Conservation (phyloP, 768 basidiomycete species). For the Collybiopsis confluens region DNA sequence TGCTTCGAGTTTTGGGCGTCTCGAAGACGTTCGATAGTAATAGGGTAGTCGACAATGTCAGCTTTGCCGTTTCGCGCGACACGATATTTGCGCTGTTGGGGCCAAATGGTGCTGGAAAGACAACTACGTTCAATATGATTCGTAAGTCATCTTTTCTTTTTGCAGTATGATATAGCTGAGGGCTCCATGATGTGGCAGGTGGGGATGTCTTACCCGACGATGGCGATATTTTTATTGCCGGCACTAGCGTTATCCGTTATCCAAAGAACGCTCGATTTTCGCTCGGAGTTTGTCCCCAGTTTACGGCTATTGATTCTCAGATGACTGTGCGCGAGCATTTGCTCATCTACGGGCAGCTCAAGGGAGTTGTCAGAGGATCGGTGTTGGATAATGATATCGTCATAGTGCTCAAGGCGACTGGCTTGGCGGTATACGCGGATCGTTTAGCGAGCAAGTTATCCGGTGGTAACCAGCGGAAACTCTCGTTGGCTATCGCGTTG, state of each 20-base stretch:
- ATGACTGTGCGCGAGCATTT: slow-evolving; percentile 77
- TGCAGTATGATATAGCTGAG: neutral
- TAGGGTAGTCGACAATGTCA: slow-evolving; percentile 70
- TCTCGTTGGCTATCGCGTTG: slow-evolving; percentile 71
- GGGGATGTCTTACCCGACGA: slow-evolving; percentile 63
- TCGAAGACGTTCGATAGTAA: slow-evolving; percentile 55
- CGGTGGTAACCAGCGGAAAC: slow-evolving; percentile 76
- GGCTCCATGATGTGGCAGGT: slow-evolving; percentile 30
- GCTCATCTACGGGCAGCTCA: slow-evolving; percentile 65
- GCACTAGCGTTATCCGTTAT: slow-evolving; percentile 59
- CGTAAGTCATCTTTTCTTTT: slow-evolving; percentile 37
- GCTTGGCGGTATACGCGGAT: slow-evolving; percentile 57
- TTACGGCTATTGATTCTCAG: slow-evolving; percentile 77
- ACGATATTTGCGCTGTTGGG: slow-evolving; percentile 73
- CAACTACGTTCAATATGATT: slow-evolving; percentile 78
- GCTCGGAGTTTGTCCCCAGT: slow-evolving; percentile 81
- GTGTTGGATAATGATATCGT: slow-evolving; percentile 54
- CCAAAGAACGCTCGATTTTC: slow-evolving; percentile 61
- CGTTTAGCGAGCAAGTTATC: slow-evolving; percentile 71
- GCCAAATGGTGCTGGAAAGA: slow-evolving; percentile 83
- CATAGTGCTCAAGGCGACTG: slow-evolving; percentile 53
- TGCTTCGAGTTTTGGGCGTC: slow-evolving; percentile 58
- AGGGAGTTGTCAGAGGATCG: slow-evolving; percentile 51
- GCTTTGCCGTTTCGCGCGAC: slow-evolving; percentile 57
- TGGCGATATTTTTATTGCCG: slow-evolving; percentile 68